Evolutionary conservation across 2,329 filamentous ascomycete genomes (phyloP), one percentile per base, ranked within the genome.

Genomic region (Chaetomiaceae sp.): DNA sequence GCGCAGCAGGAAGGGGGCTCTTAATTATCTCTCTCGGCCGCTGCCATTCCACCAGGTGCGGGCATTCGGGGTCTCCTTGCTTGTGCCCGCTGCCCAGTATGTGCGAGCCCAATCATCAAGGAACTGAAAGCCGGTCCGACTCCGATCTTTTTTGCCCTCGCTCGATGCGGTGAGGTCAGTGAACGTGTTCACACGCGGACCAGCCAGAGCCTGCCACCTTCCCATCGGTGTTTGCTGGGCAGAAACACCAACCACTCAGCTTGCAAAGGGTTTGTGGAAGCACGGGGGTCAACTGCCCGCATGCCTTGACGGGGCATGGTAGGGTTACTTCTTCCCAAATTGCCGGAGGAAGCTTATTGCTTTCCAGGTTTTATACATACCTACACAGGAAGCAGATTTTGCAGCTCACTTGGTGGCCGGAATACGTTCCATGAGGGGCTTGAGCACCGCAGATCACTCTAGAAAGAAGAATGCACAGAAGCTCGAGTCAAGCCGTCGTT

Each of bases 151-250:
- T 55, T 44, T 38, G 22, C 36, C 50, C 31, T 42, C 44, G 31
- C 33, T 56, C 36, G 20, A 36, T 54, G 51, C 47, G 50, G 50
- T 55, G 56, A 52, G 47, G 22, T 19, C 34, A 44, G 25, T 22
- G 49, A 40, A 36, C 7, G 43, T 47, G 29, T 37, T 43, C 54
- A 29, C 45, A 44, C 29, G 39, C 44, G 42, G 47, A 22, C 60
- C 60, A 61, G 8, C 51, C 56, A 61, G 40, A 58, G 43, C 15
- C 46, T 58, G 58, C 60, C 58, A 60, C 56, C 56, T 58, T 34
- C 33, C 43, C 20, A 27, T 20, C 33, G 33, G 7, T 38, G 50
- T 49, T 49, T 47, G 51, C 43, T 52, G 40, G 42, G 36, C 31
- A 47, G 20, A 38, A 38, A 44, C 29, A 17, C 29, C 39, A 37